Base-by-base conservation (phyloP, 495 filamentous ascomycete species). In the Neurospora intermedia region DNA sequence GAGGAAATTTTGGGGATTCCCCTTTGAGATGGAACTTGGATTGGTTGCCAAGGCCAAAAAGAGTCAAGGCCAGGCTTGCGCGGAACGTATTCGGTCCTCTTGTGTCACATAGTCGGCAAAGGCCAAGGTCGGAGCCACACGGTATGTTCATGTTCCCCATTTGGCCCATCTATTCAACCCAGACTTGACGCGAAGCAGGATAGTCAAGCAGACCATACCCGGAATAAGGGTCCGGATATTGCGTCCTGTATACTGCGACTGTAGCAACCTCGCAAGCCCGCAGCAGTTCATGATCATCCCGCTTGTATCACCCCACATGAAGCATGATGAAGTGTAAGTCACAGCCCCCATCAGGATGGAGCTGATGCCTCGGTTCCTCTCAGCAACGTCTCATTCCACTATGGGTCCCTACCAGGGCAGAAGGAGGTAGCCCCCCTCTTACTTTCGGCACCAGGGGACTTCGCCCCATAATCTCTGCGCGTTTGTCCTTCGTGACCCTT, bases 291-390 rank as follows among this genome's bases (percentile, higher is more conserved):
- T 74, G 70, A 71, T 73, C 45, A 72, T 73, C 69, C 59, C 73
- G 73, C 74, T 69, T 73, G 71, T 72, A 74, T 74, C 76, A 78
- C 79, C 73, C 73, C 75, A 77, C 76, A 74, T 69, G 69, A 78
- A 75, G 73, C 74, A 77, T 70, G 74, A 69, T 75, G 75, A 78
- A 18, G 77, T 79, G 77, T 74, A 80, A 77, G 75, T 78, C 74
- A 77, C 75, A 59, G 77, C 73, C 77, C 75, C 79, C 73, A 79
- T 77, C 43, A 69, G 54, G 13, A 66, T 27, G 27, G 54, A 38
- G 54, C 23, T 66, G 54, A 66, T 31, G 27, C 5, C 54, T 66
- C 54, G 31, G 54, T 66, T 9, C 3, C 35, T 18, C 13, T 66
- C 13, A 27, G 27, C 54, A 8, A 66, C 27, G 54, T 35, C 54